Percentiles rank a stretch among this genome's conserved stretches.
These are phyloP conservation scores for Phylloporus arenicola DNA, from an alignment of 768 basidiomycete genomes.

Conservation along the genomic window DNA sequence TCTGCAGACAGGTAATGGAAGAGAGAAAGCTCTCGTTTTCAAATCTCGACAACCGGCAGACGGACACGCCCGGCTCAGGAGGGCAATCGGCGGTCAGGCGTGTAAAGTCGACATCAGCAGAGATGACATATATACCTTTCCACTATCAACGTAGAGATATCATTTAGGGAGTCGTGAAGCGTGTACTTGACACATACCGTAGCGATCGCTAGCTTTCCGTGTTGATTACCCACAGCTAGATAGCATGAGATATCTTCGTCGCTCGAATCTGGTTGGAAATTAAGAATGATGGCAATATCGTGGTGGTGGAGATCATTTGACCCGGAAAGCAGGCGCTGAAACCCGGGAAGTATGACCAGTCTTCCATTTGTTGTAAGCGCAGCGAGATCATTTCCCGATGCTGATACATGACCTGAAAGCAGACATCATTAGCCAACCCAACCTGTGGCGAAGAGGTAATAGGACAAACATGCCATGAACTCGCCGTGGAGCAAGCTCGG, in stretches of 20 bases:
- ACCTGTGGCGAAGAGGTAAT: neutral
- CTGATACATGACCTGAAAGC: conserved; percentile 39
- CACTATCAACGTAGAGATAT: neutral
- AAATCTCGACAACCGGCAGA: conserved; percentile 15
- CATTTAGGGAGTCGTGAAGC: neutral
- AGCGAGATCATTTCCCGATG: conserved; percentile 38
- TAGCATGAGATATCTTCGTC: conserved; percentile 35
- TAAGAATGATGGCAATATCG: conserved; percentile 25
- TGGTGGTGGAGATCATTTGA: conserved; percentile 36
- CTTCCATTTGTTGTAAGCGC: conserved; percentile 26
- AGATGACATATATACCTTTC: conserved; percentile 25
- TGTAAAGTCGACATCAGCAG: conserved; percentile 21
- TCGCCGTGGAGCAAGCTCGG: conserved; percentile 2
- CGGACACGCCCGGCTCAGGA: conserved; percentile 29
- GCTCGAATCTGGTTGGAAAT: conserved; percentile 18
- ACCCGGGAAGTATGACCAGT: conserved; percentile 26
- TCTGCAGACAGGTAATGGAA: conserved; percentile 47
- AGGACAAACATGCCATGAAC: conserved; percentile 27
- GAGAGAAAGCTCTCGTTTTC: conserved; percentile 14
- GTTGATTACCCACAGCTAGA: conserved; percentile 40
- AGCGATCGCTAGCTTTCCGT: conserved; percentile 41
- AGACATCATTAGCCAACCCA: conserved; percentile 1
- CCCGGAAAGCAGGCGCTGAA: conserved; percentile 22
- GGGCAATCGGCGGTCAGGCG: conserved; percentile 23
- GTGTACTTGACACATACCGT: conserved; percentile 32